A percentile compares a stretch with the other conserved stretches of the same genome.
These are phyloP conservation scores for Picea engelmannii DNA, from an alignment of 83 land plant species.

Conservation along the genomic window DNA sequence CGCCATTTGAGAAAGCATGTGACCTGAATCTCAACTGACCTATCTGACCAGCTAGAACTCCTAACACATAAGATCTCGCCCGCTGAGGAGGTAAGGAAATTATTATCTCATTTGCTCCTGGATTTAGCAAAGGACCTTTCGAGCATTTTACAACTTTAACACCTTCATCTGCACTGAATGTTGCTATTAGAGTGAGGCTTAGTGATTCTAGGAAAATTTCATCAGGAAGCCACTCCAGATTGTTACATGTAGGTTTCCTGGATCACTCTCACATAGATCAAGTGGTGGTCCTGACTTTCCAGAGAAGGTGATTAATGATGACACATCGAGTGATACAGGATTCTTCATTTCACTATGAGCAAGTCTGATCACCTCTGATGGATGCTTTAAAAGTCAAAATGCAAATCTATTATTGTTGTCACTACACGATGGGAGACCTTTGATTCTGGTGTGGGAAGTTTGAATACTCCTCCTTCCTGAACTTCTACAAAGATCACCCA, in stretches of 20 bases:
- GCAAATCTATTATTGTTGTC: too few relatives aligned
- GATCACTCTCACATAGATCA: slow-evolving; percentile 90
- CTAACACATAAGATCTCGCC: slow-evolving; percentile 93
- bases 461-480: too few relatives aligned
- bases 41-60: slow-evolving; percentile 90
- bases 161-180: slow-evolving; percentile 84
- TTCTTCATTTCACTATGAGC: slow-evolving; percentile 87
- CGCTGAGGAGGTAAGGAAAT: slow-evolving; percentile 80
- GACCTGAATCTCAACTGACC: slow-evolving; percentile 84
- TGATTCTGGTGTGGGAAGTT: too few relatives aligned
- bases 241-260: slow-evolving; percentile 80
- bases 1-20: slow-evolving; percentile 93
- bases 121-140: slow-evolving; percentile 60
- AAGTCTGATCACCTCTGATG: slow-evolving; percentile 81
- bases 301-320: slow-evolving; percentile 87
- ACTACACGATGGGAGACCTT: too few relatives aligned
- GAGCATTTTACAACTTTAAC: slow-evolving; percentile 77
- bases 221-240: slow-evolving; percentile 98
- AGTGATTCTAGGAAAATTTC: slow-evolving; percentile 83
- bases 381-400: too few relatives aligned
- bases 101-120: slow-evolving; percentile 77
- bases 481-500: too few relatives aligned
- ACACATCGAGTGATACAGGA: slow-evolving; percentile 92
- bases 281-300: slow-evolving; percentile 82
- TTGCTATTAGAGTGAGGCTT: slow-evolving; percentile 76